These are phyloP conservation scores for Leptosphaerulina australis DNA, from an alignment of 2,329 filamentous ascomycete genomes.

Conservation along the genomic window DNA sequence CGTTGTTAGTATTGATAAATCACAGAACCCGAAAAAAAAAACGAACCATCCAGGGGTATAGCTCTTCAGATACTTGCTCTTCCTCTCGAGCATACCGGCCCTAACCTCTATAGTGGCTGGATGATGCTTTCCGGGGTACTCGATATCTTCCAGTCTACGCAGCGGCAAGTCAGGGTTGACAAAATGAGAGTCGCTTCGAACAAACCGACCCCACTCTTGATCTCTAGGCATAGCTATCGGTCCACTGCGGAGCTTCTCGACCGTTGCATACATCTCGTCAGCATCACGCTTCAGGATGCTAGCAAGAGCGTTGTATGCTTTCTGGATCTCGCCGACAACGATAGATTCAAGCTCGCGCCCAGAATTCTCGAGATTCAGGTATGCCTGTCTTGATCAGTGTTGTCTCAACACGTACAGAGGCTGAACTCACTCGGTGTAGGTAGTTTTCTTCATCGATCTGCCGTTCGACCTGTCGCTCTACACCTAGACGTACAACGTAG, in stretches of 20 bases:
- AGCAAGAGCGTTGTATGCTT: constrained; percentile 93
- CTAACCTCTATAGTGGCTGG: constrained; percentile 82
- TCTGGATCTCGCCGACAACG: constrained; percentile 96
- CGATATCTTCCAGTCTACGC: constrained; percentile 78
- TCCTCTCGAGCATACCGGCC: constrained; percentile 89
- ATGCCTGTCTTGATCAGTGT: constrained; percentile 65
- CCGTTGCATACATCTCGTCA: constrained; percentile 75
- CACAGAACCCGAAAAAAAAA: background rate
- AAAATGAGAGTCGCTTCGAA: constrained; percentile 81
- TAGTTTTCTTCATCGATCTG: constrained; percentile 99
- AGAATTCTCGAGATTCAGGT: constrained; percentile 90
- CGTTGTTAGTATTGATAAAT: constrained; percentile 13
- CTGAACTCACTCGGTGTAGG: constrained; percentile 74
- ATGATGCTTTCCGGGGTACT: constrained; percentile 89
- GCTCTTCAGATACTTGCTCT: constrained; percentile 98
- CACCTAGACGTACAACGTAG: constrained; percentile 81
- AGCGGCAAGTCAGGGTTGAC: constrained; percentile 83
- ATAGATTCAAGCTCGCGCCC: constrained; percentile 95
- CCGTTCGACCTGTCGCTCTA: constrained; percentile 87
- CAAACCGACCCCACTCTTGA: constrained; percentile 85
- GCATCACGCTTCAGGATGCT: constrained; percentile 90
- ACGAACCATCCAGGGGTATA: constrained; percentile 92
- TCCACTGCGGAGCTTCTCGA: constrained; percentile 81
- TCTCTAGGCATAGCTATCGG: constrained; percentile 95
- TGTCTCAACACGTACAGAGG: constrained; percentile 8